Evolutionary conservation across 805 yeast genomes (phyloP), one percentile per base, ranked within the genome.

Genomic region (Starmerella vitae): DNA sequence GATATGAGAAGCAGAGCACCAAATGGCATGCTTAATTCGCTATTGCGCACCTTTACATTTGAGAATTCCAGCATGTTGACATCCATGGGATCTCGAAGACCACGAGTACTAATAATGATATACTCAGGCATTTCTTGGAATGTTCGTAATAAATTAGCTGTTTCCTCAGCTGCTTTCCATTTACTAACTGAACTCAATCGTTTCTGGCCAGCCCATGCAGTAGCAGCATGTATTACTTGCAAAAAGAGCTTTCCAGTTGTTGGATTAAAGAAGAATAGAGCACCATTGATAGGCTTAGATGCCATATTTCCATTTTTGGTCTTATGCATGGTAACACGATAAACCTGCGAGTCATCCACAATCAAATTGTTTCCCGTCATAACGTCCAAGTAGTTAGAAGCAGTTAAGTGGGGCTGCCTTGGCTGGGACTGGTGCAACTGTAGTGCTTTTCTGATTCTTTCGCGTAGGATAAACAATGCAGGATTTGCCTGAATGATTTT

Each of bases 81-180:
- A 53, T 88, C 96, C 37, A 91, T 62, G 3, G 99, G 97, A 63
- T 91, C 99, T 43, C 81, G 54, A 68, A 91, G 78, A 12, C 94
- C 93, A 52, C 81, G 83, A 51, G 97, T 67, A 0, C 95, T 81
- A 8, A 83, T 86, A 54, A 91, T 80, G 43, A 91, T 63, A 59
- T 86, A 94, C 52, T 80, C 80, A 2, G 98, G 98, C 53, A 85
- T 95, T 59, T 91, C 95, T 52, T 88, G 96, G 38, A 91, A 62
- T 0, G 96, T 82, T 31, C 95, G 68, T 15, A 91, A 71, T 47
- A 91, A 64, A 0, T 94, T 93, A 13, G 95, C 88, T 18, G 84
- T 93, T 59, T 88, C 97, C 60, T 91, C 99, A 0, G 98, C 97
- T 1, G 97, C 77, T 57, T 88, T 91, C 98, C 98, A 91, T 56